Evolutionary conservation across 768 basidiomycete species (phyloP).

Genomic region (Chiua virens): DNA sequence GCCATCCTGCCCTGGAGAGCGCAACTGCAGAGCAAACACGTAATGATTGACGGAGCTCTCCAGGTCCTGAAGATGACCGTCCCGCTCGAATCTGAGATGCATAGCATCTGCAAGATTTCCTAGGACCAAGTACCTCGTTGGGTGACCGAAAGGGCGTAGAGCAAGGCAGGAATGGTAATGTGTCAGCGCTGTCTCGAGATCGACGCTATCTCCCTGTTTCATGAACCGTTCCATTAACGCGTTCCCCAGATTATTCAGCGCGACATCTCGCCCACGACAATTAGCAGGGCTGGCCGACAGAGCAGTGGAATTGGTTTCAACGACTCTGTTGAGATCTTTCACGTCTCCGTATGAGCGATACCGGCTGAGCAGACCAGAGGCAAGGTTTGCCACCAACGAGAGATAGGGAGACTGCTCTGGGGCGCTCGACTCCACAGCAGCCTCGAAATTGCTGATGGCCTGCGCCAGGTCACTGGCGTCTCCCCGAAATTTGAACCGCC

Average conservation of each 20-base stretch:
- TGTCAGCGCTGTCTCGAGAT: conserved; percentile 18
- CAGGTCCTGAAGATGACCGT: conserved; percentile 25
- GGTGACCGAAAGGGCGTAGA: conserved; percentile 22
- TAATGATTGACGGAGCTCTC: conserved; percentile 13
- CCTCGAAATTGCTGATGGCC: conserved; percentile 17
- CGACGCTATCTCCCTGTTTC: conserved; percentile 9
- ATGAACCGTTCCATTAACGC: conserved; percentile 19
- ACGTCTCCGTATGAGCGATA: conserved; percentile 19
- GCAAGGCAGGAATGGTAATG: conserved; percentile 16
- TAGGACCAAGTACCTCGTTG: conserved; percentile 8
- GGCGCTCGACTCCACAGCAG: conserved; percentile 9
- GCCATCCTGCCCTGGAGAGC: conserved; percentile 12
- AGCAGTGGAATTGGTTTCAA: conserved; percentile 11
- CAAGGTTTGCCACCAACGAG: conserved; percentile 16
- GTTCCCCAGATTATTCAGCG: conserved; percentile 22
- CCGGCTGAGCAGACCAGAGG: conserved; percentile 17
- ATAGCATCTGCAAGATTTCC: conserved; percentile 24
- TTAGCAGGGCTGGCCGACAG: conserved; percentile 2
- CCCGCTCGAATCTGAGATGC: conserved; percentile 20
- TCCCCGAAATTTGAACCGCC: conserved; percentile 22
- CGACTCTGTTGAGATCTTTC: conserved; percentile 17
- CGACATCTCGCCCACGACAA: conserved; percentile 13
- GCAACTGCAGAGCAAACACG: conserved; percentile 16
- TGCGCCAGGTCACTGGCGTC: conserved; percentile 20
- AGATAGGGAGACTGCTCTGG: conserved; percentile 14